Evolutionary conservation across 139 green algal species (phyloP).

Genomic region (Trebouxia sp.): DNA sequence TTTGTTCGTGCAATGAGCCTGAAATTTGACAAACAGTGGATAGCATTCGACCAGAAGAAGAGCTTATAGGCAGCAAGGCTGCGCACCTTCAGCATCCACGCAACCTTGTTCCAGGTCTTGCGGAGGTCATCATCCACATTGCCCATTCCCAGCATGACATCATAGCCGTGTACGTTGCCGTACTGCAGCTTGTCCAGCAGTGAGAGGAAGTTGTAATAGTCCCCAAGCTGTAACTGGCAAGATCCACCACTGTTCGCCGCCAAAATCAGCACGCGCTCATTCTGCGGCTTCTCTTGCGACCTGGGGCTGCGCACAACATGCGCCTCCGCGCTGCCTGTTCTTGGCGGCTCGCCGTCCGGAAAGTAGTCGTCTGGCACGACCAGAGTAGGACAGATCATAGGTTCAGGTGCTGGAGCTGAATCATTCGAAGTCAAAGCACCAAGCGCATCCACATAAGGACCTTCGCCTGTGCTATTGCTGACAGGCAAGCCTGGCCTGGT

Average conservation of each 20-base stretch:
- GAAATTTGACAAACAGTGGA: not conserved
- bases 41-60: no score
- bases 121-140: conserved; percentile 6
- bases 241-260: not conserved
- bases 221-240: not conserved
- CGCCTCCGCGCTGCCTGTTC: not conserved
- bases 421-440: not conserved
- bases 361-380: not conserved
- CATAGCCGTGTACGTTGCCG: conserved; percentile 23
- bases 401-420: not conserved
- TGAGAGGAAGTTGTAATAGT: conserved; percentile 7
- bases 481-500: no score
- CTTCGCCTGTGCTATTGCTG: not conserved
- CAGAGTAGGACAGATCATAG: not conserved
- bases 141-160: conserved; percentile 25
- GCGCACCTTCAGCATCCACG: conserved; percentile 7
- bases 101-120: conserved; percentile 33
- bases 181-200: conserved; percentile 38
- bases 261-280: not conserved
- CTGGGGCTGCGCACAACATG: not conserved
- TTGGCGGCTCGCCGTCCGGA: not conserved
- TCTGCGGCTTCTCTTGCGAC: not conserved
- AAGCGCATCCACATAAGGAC: not conserved
- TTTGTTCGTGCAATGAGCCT: not conserved
- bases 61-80: no score